Conservation (phyloP, 2,329 filamentous ascomycete genomes). For the Colletotrichum sp. region DNA sequence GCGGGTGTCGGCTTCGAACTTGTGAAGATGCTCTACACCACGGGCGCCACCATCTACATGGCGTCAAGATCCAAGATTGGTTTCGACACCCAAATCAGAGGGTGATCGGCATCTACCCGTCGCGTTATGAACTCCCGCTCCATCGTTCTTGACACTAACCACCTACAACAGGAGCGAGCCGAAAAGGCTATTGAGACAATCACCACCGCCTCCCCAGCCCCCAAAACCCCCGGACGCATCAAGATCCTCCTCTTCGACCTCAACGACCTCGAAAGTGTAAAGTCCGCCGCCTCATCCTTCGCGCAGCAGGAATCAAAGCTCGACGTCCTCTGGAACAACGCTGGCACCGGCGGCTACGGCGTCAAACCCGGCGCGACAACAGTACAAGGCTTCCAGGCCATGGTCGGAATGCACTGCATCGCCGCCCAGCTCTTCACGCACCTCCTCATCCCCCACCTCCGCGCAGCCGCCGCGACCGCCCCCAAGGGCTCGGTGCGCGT, state of each 20-base stretch:
- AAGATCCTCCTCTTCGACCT: neutral
- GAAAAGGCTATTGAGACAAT: neutral
- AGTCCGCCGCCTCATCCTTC: neutral
- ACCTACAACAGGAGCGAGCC: neutral
- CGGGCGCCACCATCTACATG: neutral
- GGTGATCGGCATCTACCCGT: neutral
- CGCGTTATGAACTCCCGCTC: fast-evolving
- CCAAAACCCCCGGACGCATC: neutral
- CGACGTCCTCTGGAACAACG: neutral
- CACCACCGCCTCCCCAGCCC: neutral
- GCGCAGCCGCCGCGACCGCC: fast-evolving
- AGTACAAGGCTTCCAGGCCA: neutral
- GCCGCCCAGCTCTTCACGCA: neutral
- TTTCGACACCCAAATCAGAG: neutral
- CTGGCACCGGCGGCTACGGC: neutral
- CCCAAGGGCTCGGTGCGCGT: neutral
- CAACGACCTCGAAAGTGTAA: neutral
- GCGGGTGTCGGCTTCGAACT: neutral
- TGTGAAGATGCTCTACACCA: neutral
- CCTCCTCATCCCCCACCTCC: neutral
- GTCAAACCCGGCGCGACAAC: neutral
- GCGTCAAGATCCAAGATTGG: neutral
- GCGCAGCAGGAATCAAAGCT: neutral
- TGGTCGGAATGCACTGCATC: neutral
- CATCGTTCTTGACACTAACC: neutral